Conservation (phyloP, 495 filamentous ascomycete species). For the Tuber microsphaerosporum region DNA sequence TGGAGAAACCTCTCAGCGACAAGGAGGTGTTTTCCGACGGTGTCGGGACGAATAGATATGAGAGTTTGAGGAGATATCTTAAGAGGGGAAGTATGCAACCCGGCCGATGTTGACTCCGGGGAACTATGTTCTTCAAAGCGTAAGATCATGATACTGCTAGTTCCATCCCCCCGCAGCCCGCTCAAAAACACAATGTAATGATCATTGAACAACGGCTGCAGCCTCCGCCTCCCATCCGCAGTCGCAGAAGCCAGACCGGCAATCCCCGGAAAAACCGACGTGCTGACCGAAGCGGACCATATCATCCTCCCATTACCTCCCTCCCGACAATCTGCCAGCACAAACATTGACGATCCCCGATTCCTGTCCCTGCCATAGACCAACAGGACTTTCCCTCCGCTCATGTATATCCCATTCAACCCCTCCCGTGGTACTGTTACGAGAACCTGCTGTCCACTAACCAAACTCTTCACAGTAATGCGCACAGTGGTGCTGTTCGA, state of each 20-base stretch:
- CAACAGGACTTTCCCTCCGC: conserved; percentile 12
- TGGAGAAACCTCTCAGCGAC: conserved; percentile 22
- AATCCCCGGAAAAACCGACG: conserved; percentile 16
- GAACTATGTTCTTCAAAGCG: neutral
- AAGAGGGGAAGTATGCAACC: conserved; percentile 11
- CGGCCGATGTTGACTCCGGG: conserved; percentile 3
- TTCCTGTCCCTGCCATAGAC: conserved; percentile 8
- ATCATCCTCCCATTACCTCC: conserved; percentile 18
- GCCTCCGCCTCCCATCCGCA: conserved; percentile 1
- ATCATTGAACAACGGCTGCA: conserved; percentile 28
- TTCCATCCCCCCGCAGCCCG: conserved; percentile 6
- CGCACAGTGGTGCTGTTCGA: conserved; percentile 5
- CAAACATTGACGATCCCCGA: conserved; percentile 9
- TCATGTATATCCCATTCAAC: conserved; percentile 16
- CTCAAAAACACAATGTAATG: conserved; percentile 29
- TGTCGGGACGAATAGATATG: conserved; percentile 19
- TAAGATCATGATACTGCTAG: conserved; percentile 13
- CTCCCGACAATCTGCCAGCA: conserved; percentile 16
- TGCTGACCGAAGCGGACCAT: conserved; percentile 23
- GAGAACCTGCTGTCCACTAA: conserved; percentile 14
- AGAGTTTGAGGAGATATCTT: conserved; percentile 19
- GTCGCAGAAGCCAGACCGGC: neutral
- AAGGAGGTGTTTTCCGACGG: conserved; percentile 11
- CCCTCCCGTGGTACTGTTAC: conserved; percentile 14
- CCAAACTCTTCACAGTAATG: conserved; percentile 18